A percentile compares a stretch with the other conserved stretches of the same genome.
phyloP scores from a whole-genome alignment of 73 alveolate species.

The Paramecium biaurelia region DNA sequence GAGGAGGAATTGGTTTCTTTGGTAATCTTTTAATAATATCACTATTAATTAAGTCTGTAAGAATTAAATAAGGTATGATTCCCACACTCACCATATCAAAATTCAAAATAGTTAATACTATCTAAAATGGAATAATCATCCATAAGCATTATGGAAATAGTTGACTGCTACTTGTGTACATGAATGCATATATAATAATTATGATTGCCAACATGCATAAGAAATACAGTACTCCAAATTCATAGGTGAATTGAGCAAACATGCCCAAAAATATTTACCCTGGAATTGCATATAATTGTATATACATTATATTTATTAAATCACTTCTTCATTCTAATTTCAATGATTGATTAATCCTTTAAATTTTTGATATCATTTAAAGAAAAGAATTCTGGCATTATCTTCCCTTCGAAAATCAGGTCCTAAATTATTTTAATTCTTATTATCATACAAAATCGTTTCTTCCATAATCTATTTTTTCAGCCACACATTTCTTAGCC shows the following conservation, averaged over 20 bases:
- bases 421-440: not conserved
- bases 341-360: not conserved
- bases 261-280: not conserved
- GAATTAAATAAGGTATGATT: not conserved
- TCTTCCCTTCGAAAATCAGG: not conserved
- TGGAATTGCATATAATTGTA: constrained; percentile 32
- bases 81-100: not conserved
- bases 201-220: not conserved
- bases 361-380: constrained; percentile 3
- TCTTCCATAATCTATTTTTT: constrained; percentile 20
- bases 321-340: constrained; percentile 32
- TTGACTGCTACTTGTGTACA: not conserved
- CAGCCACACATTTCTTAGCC: constrained; percentile 50
- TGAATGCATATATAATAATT: not conserved
- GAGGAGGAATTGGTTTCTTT: not conserved
- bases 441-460: not conserved
- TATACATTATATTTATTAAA: constrained; percentile 30
- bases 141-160: not conserved
- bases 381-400: constrained; percentile 35
- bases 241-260: not conserved
- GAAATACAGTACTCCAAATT: not conserved
- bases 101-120: not conserved
- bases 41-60: not conserved
- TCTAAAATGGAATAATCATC: not conserved
- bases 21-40: not conserved